Evolutionary conservation across 495 filamentous ascomycete genomes (phyloP).

Genomic region (Entonaema liquescens): DNA sequence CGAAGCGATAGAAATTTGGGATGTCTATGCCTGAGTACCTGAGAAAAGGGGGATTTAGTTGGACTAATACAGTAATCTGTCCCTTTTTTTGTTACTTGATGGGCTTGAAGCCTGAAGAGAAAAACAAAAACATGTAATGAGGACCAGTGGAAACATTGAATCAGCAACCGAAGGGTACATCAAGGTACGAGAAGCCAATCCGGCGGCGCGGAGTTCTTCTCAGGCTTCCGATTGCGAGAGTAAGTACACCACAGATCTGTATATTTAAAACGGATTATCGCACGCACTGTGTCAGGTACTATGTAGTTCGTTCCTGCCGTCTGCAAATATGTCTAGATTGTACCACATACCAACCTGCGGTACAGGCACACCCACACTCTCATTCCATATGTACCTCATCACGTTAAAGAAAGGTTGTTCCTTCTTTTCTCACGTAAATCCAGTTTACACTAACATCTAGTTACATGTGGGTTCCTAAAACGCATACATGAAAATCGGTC

Average conservation of each 20-base stretch:
- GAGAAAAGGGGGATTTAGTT: slow-evolving; percentile 10
- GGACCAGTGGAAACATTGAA: slow-evolving; percentile 12
- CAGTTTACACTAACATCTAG: too few species aligned
- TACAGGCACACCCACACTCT: not conserved
- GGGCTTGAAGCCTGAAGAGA: slow-evolving; percentile 19
- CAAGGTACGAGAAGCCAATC: slow-evolving; percentile 14
- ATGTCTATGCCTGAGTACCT: too few species aligned
- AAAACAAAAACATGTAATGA: slow-evolving; percentile 24
- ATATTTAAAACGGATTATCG: slow-evolving; percentile 27
- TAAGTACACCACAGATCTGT: slow-evolving; percentile 8
- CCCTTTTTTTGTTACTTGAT: slow-evolving; percentile 17
- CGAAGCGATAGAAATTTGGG: slow-evolving; percentile 9
- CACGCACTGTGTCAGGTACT: slow-evolving; percentile 22
- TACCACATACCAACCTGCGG: not conserved
- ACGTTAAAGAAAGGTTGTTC: not conserved
- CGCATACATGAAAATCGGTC: too few species aligned
- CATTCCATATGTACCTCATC: not conserved
- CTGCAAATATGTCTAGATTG: slow-evolving; percentile 3
- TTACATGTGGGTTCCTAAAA: too few species aligned
- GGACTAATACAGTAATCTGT: slow-evolving; percentile 21
- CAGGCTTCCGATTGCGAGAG: slow-evolving; percentile 26
- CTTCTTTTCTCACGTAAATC: not conserved
- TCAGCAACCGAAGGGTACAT: slow-evolving; percentile 14
- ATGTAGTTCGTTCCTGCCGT: slow-evolving; percentile 18
- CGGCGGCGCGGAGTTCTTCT: slow-evolving; percentile 30